Evolutionary conservation across 2,329 filamentous ascomycete species (phyloP), one percentile per base, ranked within the genome.

Genomic region (Ophiocordyceps sinensis): DNA sequence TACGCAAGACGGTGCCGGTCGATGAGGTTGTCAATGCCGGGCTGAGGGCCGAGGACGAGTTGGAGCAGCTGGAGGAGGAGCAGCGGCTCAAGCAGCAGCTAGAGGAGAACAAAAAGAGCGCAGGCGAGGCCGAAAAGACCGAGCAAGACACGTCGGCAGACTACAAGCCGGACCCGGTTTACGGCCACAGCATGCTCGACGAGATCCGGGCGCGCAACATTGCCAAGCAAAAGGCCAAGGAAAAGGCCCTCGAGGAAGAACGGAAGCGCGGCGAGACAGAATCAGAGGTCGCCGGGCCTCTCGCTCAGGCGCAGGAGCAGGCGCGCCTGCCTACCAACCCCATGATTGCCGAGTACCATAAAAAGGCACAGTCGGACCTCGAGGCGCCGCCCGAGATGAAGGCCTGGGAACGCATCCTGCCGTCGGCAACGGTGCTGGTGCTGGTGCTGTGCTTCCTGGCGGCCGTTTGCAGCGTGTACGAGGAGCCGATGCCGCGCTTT

Each of bases 1-100:
- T 82, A 35, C 69, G 77, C 39, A 57, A 63, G 17, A 63, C 64
- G 36, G 63, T 73, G 1, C 66, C 69, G 1, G 71, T 81, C 3
- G 68, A 81, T 44, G 77, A 82, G 55, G 58, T 77, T 26, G 57
- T 70, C 48, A 79, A 75, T 48, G 75, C 75, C 3, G 74, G 74
- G 1, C 58, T 78, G 40, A 65, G 75, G 38, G 77, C 76, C 13
- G 75, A 81, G 57, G 71, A 79, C 43, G 77, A 81, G 58, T 64
- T 81, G 39, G 64, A 62, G 17, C 62, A 63, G 43, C 55, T 79
- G 47, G 73, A 77, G 45, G 51, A 53, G 48, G 51, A 61, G 47
- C 52, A 40, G 39, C 40, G 38, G 26, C 26, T 21, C 52, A 52
- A 48, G 43, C 43, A 52, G 28, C 46, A 49, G 13, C 4, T 10